Base-by-base conservation (phyloP, 2,329 filamentous ascomycete genomes). In the Ophiostoma sp. region DNA sequence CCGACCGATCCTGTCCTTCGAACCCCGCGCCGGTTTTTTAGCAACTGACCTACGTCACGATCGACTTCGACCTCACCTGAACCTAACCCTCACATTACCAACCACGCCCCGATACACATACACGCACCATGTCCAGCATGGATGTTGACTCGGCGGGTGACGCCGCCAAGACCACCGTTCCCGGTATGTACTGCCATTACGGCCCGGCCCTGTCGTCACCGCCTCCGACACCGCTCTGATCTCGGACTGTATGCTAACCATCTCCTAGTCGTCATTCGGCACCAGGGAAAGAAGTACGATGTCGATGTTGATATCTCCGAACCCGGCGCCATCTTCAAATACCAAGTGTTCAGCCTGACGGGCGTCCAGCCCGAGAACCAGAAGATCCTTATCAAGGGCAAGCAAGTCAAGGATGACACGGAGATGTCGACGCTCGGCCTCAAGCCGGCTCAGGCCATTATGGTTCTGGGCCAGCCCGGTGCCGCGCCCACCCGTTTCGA, bases 361-460 rank as follows among this genome's bases (percentile, higher is more conserved):
- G 94, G 93, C 75, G 96, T 99, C 80, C 96, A 98, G 81, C 96
- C 96, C 76, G 93, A 97, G 76, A 92, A 95, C 75, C 97, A 99
- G 83, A 98, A 98, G 85, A 93, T 99, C 78, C 85, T 99, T 73
- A 90, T 98, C 82, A 98, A 97, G 84, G 94, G 94, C 76, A 93
- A 93, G 76, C 94, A 97, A 83, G 90, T 99, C 78, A 99, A 98
- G 83, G 93, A 99, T 89, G 94, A 98, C 80, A 93, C 94, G 74
- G 91, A 94, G 74, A 90, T 99, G 82, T 90, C 90, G 77, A 92
- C 91, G 78, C 88, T 98, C 75, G 91, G 91, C 79, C 90, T 97
- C 78, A 98, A 97, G 86, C 85, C 93, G 45, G 92, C 92, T 73
- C 93, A 97, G 82, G 88, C 86, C 28, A 93, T 99, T 81, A 97